Conservation (phyloP, 139 green algal species). For the Haematococcus lacustris region DNA sequence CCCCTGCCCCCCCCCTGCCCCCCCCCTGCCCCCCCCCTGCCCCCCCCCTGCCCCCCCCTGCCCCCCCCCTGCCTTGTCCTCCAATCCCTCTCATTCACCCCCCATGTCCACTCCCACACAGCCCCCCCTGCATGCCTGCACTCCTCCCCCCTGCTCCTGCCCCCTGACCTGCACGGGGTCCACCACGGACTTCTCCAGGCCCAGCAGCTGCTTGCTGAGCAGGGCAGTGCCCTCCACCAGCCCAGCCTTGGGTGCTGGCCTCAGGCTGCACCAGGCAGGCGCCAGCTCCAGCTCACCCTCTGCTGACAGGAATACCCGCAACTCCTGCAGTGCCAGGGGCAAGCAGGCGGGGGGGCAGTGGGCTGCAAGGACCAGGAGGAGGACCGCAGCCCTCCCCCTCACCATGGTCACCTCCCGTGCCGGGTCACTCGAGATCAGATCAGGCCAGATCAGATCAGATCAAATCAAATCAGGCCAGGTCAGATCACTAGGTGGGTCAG, state of each 20-base stretch:
- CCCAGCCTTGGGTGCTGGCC: constrained; percentile 30
- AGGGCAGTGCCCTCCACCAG: constrained; percentile 65
- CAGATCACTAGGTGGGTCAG: too few species aligned
- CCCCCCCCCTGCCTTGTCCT: too few species aligned
- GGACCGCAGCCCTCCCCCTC: too few species aligned
- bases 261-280: constrained; percentile 55
- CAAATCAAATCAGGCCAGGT: too few species aligned
- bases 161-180: constrained; percentile 49
- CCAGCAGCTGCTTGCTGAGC: constrained; percentile 70
- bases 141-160: constrained; percentile 5
- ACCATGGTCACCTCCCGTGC: too few species aligned
- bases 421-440: too few species aligned
- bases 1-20: too few species aligned
- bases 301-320: constrained; percentile 74
- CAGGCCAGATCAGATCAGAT: too few species aligned
- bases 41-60: too few species aligned
- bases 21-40: too few species aligned
- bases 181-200: constrained; percentile 40
- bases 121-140: constrained; percentile 13
- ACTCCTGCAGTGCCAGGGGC: constrained; percentile 66
- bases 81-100: not conserved
- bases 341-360: too few species aligned
- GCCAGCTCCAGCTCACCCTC: constrained; percentile 56
- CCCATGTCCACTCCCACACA: not conserved
- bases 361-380: too few species aligned